These are phyloP conservation scores for Penicillium concentricum DNA, from an alignment of 2,329 filamentous ascomycete species.

Conservation along the genomic window DNA sequence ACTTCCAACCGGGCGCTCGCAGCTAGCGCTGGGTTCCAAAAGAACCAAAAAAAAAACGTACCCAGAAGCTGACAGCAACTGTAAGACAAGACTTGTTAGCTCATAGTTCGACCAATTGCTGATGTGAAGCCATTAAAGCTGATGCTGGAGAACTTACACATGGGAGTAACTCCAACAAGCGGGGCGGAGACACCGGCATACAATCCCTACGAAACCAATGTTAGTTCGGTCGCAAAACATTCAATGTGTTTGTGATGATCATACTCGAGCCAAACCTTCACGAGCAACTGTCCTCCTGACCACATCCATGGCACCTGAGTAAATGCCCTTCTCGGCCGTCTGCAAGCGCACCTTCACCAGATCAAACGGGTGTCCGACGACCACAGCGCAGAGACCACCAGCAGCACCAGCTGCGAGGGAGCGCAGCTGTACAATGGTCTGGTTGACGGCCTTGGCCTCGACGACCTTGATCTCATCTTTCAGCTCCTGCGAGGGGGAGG, in stretches of 20 bases:
- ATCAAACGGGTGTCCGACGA: slow-evolving; percentile 96
- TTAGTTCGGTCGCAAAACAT: slow-evolving; percentile 7
- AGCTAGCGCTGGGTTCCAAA: background rate
- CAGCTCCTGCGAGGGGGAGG: slow-evolving; percentile 30
- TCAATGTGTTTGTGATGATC: slow-evolving; percentile 14
- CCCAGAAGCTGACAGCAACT: slow-evolving; percentile 69
- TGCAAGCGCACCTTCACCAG: slow-evolving; percentile 96
- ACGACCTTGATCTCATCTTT: slow-evolving; percentile 30
- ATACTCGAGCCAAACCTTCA: slow-evolving; percentile 68
- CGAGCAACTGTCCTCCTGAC: slow-evolving; percentile 83
- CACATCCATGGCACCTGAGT: slow-evolving; percentile 86
- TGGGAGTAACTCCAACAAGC: slow-evolving; percentile 91
- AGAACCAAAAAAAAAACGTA: slow-evolving; percentile 28
- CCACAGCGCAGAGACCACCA: slow-evolving; percentile 87
- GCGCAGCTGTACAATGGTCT: slow-evolving; percentile 65
- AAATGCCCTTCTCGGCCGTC: slow-evolving; percentile 91
- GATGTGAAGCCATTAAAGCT: slow-evolving; percentile 1
- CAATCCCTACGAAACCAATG: slow-evolving; percentile 58
- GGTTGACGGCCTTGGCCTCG: slow-evolving; percentile 35
- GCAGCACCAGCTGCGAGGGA: slow-evolving; percentile 88
- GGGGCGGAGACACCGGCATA: slow-evolving; percentile 98
- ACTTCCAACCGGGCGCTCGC: background rate
- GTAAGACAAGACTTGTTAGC: slow-evolving; percentile 5
- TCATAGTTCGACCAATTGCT: background rate
- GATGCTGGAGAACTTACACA: slow-evolving; percentile 69